These are phyloP conservation scores for Elsinoe arachidis DNA, from an alignment of 2,329 filamentous ascomycete genomes.

Conservation along the genomic window DNA sequence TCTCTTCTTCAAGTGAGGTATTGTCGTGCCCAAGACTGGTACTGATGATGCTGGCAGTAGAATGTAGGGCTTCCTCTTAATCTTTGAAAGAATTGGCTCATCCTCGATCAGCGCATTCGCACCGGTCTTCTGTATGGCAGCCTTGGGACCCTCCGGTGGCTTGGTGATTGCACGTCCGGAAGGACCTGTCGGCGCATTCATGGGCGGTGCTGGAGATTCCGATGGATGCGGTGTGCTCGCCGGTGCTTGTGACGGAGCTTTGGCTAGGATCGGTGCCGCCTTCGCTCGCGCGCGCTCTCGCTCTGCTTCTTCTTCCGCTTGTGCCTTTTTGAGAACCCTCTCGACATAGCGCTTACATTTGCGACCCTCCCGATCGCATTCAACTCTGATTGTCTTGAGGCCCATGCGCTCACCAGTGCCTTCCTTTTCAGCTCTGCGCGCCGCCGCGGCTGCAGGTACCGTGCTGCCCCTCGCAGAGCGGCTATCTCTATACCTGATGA, in stretches of 20 bases:
- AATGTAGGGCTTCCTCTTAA: slow-evolving; percentile 76
- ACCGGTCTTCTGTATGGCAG: slow-evolving; percentile 35
- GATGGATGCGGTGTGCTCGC: slow-evolving; percentile 29
- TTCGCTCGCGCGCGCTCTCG: slow-evolving; percentile 26
- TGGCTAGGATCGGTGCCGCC: slow-evolving; percentile 23
- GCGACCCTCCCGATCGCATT: slow-evolving; percentile 80
- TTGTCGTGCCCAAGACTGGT: slow-evolving; percentile 74
- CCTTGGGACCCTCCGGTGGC: slow-evolving; percentile 29
- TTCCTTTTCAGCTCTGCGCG: slow-evolving; percentile 67
- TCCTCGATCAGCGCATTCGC: slow-evolving; percentile 53
- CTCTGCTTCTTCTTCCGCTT: slow-evolving; percentile 47
- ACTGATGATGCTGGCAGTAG: slow-evolving; percentile 83
- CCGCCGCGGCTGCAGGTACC: slow-evolving; percentile 67
- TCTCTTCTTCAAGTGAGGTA: slow-evolving; percentile 83
- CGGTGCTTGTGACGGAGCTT: slow-evolving; percentile 12
- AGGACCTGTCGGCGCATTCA: slow-evolving; percentile 79
- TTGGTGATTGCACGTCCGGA: slow-evolving; percentile 44
- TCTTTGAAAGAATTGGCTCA: slow-evolving; percentile 56
- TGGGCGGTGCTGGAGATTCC: slow-evolving; percentile 57
- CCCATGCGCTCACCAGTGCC: slow-evolving; percentile 76
- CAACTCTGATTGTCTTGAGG: slow-evolving; percentile 65
- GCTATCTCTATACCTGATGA: slow-evolving; percentile 78
- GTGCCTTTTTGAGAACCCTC: slow-evolving; percentile 60
- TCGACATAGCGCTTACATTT: slow-evolving; percentile 74
- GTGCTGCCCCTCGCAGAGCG: slow-evolving; percentile 43